Base-by-base conservation (phyloP, 129 eudicot species). In the Helichrysum umbraculigerum region DNA sequence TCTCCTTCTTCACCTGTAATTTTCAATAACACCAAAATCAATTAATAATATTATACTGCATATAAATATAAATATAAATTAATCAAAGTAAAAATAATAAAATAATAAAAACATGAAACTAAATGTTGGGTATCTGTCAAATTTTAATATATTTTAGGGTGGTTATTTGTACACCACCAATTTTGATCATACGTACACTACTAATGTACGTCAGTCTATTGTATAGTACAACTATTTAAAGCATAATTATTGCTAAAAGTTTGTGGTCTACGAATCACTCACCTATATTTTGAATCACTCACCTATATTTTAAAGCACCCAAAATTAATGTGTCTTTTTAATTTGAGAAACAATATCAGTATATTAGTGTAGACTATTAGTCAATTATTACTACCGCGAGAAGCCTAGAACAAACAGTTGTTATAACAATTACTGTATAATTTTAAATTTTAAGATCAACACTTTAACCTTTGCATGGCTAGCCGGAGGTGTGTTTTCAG, bases 401-500 rank as follows among this genome's bases (percentile, higher is more conserved):
- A n/a, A n/a, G n/a, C n/a, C n/a, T 41, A 41, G 47, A 41, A 41
- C 47, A 41, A 41, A 41, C 4, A 41, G 4, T 9, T 11, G 39
- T 59, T 12, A 58, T 22, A 16, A 8, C 3, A 19, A 11, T 65
- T 50, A n/a, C n/a, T n/a, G n/a, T n/a, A 64, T 28, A 2, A 32
- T 14, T 6, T 16, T 47, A 21, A 21, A 37, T 66, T 1, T 35
- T 44, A 19, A 63, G 32, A 41, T 77, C 35, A 75, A 47, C 35
- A 75, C 12, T 5, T 47, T 47, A 79, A 91, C 97, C 97, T 87
- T 91, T 88, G 97, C 90, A 88, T 91, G 97, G 83, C 85, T 85
- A 58, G 74, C 72, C 76, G 75, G 87, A 37, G 79, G 67, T 5
- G 84, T 33, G 61, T 67, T 75, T 19, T 79, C 86, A 4, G 77